Evolutionary conservation across 306 rosid genomes (phyloP).

Genomic region (Corylus americana): DNA sequence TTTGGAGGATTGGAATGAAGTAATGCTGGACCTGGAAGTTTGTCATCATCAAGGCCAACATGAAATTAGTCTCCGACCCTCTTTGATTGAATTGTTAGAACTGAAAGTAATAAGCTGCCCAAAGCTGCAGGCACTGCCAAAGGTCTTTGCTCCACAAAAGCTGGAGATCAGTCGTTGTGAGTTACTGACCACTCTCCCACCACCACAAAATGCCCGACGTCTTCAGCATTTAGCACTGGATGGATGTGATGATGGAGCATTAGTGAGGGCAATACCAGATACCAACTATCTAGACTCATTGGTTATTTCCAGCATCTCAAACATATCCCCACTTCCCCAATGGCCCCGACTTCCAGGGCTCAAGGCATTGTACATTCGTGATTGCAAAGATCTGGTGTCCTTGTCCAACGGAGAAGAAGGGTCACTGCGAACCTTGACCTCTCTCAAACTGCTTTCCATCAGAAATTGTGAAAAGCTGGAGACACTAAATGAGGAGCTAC

Average conservation of each 20-base stretch:
- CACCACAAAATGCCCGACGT: neutral
- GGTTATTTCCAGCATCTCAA: slow-evolving; percentile 1
- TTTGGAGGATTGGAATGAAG: neutral
- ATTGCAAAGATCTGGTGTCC: neutral
- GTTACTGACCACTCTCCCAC: neutral
- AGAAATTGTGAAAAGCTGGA: neutral
- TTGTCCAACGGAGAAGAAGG: neutral
- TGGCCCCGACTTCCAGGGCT: neutral
- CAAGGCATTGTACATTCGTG: neutral
- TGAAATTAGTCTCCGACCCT: neutral
- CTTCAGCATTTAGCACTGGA: neutral
- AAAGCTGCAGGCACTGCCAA: neutral
- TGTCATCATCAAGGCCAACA: neutral
- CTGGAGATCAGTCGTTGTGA: neutral
- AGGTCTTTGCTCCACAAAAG: neutral
- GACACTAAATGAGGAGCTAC: neutral
- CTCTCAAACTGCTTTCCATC: neutral
- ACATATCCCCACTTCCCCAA: neutral
- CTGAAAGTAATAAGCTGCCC: neutral
- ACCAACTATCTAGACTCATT: neutral
- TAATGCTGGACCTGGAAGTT: neutral
- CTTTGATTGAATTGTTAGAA: neutral
- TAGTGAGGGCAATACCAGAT: neutral
- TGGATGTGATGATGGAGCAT: neutral
- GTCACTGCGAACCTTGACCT: neutral